Percentiles rank a stretch among this genome's conserved stretches.
Conservation (phyloP, 345 rosid genomes). For the Gossypium australe region DNA sequence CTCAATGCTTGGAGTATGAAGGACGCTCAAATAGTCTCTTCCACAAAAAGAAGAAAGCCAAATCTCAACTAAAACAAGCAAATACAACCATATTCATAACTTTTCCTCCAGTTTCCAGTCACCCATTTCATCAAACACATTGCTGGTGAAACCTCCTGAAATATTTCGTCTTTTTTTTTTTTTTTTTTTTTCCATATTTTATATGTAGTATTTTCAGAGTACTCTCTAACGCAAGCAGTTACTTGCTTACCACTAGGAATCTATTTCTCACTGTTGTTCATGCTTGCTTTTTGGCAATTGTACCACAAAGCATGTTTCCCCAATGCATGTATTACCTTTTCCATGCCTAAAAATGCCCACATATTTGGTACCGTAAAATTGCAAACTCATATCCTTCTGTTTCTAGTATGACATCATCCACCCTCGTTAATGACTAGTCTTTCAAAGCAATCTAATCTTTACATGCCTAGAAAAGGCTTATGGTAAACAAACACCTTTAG, state of each 20-base stretch:
- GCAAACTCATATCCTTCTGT: background rate
- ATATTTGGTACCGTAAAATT: background rate
- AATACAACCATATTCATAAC: background rate
- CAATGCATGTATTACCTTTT: background rate
- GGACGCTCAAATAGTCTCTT: slow-evolving; percentile 20
- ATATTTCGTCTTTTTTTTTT: too few relatives aligned
- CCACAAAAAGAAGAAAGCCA: background rate
- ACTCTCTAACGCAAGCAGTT: too few relatives aligned
- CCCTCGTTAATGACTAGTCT: too few relatives aligned
- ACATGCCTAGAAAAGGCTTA: too few relatives aligned
- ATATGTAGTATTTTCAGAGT: too few relatives aligned
- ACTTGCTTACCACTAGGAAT: background rate
- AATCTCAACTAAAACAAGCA: background rate
- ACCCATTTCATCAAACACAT: background rate
- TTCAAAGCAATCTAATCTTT: too few relatives aligned
- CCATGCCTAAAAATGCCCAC: background rate
- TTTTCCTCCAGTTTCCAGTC: too few relatives aligned
- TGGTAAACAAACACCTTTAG: too few relatives aligned
- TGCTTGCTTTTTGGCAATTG: background rate
- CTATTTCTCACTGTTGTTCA: background rate
- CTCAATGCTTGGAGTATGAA: slow-evolving; percentile 40
- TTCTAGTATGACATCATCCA: background rate
- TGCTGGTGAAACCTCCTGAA: background rate
- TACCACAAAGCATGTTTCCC: background rate
- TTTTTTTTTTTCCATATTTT: too few relatives aligned